Evolutionary conservation across 1,284 basidiomycete species (phyloP).

Genomic region (Boletus albobrunnescens): DNA sequence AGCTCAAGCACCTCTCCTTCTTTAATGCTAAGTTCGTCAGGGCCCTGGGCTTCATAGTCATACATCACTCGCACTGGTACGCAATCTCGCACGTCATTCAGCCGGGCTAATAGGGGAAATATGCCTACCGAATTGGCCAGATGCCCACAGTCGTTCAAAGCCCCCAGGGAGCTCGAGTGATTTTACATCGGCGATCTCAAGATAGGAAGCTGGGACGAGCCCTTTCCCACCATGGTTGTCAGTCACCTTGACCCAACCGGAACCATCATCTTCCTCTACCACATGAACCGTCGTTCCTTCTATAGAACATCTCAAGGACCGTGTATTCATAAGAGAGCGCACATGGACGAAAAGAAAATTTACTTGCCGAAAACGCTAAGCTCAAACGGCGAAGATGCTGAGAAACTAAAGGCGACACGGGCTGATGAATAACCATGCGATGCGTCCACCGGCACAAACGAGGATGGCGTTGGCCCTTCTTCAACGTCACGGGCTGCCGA

Average conservation of each 20-base stretch:
- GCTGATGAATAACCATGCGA: constrained; percentile 44
- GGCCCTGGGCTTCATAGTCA: constrained; percentile 59
- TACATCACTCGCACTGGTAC: constrained; percentile 66
- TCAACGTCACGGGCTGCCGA: constrained; percentile 20
- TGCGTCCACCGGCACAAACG: constrained; percentile 43
- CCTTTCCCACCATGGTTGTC: constrained; percentile 57
- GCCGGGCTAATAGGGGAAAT: not conserved
- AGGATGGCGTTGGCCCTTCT: constrained; percentile 48
- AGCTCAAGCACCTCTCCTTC: constrained; percentile 64
- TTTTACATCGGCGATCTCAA: constrained; percentile 41
- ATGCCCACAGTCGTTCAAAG: constrained; percentile 26
- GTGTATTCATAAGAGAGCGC: constrained; percentile 5
- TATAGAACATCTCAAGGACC: constrained; percentile 29
- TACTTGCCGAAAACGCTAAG: constrained; percentile 58
- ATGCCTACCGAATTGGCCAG: constrained; percentile 47
- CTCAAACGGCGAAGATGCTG: constrained; percentile 72
- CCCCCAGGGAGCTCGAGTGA: constrained; percentile 14
- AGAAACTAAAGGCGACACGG: constrained; percentile 66
- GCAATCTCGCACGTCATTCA: constrained; percentile 7
- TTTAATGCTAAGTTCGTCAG: constrained; percentile 63
- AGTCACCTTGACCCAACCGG: constrained; percentile 80
- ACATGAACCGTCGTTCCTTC: constrained; percentile 61
- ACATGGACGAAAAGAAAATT: constrained; percentile 7
- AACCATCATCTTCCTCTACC: constrained; percentile 74
- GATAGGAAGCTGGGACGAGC: constrained; percentile 75